These are phyloP conservation scores for Talaromyces liani DNA, from an alignment of 495 filamentous ascomycete genomes.

Conservation along the genomic window DNA sequence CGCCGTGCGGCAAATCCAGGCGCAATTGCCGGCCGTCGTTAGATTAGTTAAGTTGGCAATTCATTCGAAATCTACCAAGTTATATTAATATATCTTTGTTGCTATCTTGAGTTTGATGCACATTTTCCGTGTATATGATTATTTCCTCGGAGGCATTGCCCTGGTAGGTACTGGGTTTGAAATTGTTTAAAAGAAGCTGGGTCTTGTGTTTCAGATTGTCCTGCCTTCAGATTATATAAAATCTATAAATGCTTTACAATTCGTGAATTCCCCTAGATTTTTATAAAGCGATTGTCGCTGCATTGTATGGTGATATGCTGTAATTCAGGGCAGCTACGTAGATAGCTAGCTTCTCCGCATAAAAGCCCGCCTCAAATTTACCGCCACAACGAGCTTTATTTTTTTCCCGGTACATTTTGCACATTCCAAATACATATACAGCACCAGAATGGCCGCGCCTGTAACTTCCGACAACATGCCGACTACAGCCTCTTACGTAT, in stretches of 20 bases:
- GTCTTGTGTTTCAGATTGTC: not conserved
- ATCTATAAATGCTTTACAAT: not conserved
- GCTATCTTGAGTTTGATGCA: not conserved
- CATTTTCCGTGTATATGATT: not conserved
- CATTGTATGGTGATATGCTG: too few relatives aligned
- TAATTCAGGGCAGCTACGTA: not conserved
- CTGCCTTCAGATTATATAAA: not conserved
- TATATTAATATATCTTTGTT: slow-evolving; percentile 11
- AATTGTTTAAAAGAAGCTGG: not conserved
- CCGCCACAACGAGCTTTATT: not conserved
- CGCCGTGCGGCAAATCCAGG: slow-evolving; percentile 32
- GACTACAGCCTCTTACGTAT: slow-evolving; percentile 42
- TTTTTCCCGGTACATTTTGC: slow-evolving; percentile 4
- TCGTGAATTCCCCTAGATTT: not conserved
- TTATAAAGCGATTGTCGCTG: not conserved
- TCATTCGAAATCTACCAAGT: slow-evolving; percentile 6
- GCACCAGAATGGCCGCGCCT: slow-evolving; percentile 32
- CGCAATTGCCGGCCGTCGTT: slow-evolving; percentile 7
- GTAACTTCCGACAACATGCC: slow-evolving; percentile 28
- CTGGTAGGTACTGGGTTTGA: not conserved
- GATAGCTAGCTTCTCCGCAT: not conserved
- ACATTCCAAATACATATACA: not conserved
- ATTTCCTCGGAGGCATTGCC: not conserved
- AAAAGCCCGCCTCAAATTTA: not conserved
- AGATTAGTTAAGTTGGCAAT: not conserved